Base-by-base conservation (phyloP, 148 eudicot genomes). In the Pouteria glomerata region DNA sequence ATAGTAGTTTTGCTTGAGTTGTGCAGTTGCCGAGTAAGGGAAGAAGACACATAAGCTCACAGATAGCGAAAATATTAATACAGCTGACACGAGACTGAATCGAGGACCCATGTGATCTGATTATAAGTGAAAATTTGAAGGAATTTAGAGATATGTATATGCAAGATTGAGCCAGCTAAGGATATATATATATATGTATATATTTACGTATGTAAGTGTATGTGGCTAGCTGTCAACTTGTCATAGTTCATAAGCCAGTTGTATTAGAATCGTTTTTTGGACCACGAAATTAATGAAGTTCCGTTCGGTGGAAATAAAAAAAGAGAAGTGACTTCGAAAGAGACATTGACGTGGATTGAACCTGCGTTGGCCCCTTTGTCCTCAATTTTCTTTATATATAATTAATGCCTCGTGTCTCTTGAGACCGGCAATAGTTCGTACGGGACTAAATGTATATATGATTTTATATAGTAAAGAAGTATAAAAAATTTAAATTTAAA, bases 1-100 rank as follows among this genome's bases (percentile, higher is more conserved):
- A 37, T 92, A 92, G 88, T 74, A 92, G 42, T 90, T 88, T 21
- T 30, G 78, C 26, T 35, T 66, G 3, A 83, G 89, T 48, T 75
- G 84, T 15, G 90, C 85, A 3, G 74, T 69, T 39, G 83, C 79
- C 1, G 68, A 45, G 45, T 70, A 12, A 8, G 84, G 69, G 61
- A 52, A 31, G 57, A 80, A 30, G n/a, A n/a, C n/a, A n/a, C 34
- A 66, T 15, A 70, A 14, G 59, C 72, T 68, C 21, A 85, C 18
- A 47, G 73, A 72, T n/a, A 86, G 52, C 15, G 84, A 27, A 11
- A 70, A 35, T 56, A 68, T 12, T 4, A 18, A 11, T 6, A 66
- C 12, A 13, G 44, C n/a, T 29, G 45, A 63, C n/a, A 51, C 27
- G 13, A 31, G 58, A 30, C 29, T 64, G 57, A 70, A 63, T 78